Evolutionary conservation across 2,329 filamentous ascomycete species (phyloP).

Genomic region (Chaetomium globosum): DNA sequence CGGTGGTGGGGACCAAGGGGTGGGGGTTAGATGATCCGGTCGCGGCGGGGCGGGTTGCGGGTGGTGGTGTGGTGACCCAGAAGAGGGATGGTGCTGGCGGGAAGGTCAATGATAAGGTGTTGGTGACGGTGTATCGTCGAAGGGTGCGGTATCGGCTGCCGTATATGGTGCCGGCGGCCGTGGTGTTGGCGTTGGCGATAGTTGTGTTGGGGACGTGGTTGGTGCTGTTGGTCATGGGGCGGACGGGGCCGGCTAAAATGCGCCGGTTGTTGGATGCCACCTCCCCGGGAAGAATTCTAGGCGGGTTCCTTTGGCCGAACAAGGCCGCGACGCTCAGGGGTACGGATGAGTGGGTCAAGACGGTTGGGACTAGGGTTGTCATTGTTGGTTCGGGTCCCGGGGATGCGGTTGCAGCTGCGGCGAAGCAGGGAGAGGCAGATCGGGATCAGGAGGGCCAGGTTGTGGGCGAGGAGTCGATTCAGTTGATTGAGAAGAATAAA

Average conservation of each 20-base stretch:
- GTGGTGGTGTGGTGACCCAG: neutral
- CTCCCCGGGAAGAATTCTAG: conserved; percentile 16
- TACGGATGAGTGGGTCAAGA: conserved; percentile 16
- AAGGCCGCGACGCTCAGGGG: neutral
- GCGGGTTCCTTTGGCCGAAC: conserved; percentile 14
- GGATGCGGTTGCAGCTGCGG: neutral
- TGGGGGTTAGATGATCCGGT: conserved; percentile 15
- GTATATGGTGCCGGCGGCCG: conserved; percentile 16
- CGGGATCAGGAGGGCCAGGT: neutral
- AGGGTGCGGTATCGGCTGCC: conserved; percentile 9
- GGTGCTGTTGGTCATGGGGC: conserved; percentile 1
- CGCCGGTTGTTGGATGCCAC: conserved; percentile 19
- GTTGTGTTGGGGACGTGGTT: conserved; percentile 1
- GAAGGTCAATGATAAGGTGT: neutral
- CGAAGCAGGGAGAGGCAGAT: neutral
- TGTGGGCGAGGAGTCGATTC: conserved; percentile 13
- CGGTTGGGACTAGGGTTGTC: conserved; percentile 17
- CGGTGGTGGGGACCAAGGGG: conserved; percentile 21
- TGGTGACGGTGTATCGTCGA: conserved; percentile 11
- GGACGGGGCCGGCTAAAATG: conserved; percentile 11
- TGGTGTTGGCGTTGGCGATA: conserved; percentile 10
- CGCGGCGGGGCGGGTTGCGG: neutral
- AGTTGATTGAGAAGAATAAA: conserved; percentile 14
- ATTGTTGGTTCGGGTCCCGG: neutral
- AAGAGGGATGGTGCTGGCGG: neutral